Evolutionary conservation across 225 moss, liverwort and hornwort species (phyloP).

Genomic region (Polytrichum commune): DNA sequence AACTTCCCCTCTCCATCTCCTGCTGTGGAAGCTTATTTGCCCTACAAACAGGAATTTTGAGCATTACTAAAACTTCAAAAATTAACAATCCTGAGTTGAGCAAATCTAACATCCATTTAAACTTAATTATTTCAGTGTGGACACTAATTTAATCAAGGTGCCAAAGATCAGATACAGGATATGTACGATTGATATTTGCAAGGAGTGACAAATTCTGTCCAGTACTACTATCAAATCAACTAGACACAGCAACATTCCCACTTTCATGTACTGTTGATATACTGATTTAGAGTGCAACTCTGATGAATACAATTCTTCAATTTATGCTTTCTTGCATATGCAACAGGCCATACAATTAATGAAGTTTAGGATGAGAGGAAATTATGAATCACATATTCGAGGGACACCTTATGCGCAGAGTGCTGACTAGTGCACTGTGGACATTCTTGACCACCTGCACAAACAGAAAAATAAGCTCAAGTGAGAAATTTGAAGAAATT

Average conservation of each 20-base stretch:
- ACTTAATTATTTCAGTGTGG: too few relatives aligned
- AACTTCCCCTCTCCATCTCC: slow-evolving; percentile 13
- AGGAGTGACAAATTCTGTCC: too few relatives aligned
- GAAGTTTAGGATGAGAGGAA: too few relatives aligned
- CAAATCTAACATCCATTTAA: neutral
- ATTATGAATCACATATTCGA: too few relatives aligned
- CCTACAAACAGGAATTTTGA: slow-evolving; percentile 10
- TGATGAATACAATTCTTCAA: too few relatives aligned
- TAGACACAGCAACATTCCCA: neutral
- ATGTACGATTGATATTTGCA: neutral
- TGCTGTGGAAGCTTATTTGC: slow-evolving; percentile 27
- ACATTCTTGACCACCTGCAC: slow-evolving; percentile 75
- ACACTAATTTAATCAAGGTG: too few relatives aligned
- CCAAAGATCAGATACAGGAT: neutral
- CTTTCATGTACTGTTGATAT: neutral
- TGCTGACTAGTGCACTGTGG: slow-evolving; percentile 56
- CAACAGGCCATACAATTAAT: neutral
- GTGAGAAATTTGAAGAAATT: neutral
- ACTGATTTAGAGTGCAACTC: neutral
- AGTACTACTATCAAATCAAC: neutral
- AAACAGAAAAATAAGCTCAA: neutral
- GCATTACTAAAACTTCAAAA: neutral
- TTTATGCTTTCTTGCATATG: neutral
- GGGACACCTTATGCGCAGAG: slow-evolving; percentile 53
- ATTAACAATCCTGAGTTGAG: neutral